Evolutionary conservation across 805 yeast species (phyloP).

Genomic region (Myxozyma vanderwaltii): DNA sequence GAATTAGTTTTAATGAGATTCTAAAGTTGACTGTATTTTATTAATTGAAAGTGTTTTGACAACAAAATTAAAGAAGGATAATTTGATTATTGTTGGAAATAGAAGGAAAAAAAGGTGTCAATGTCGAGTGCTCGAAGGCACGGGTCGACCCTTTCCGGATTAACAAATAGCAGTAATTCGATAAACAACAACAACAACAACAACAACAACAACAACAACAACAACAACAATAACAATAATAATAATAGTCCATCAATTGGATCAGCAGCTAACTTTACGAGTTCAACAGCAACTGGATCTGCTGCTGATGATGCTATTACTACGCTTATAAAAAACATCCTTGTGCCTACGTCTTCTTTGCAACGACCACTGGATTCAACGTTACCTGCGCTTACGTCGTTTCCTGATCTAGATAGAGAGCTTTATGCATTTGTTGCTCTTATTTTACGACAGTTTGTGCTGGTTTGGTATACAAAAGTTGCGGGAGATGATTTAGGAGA

Average conservation of each 20-base stretch:
- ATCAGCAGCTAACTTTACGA: neutral
- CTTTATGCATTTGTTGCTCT: conserved; percentile 53
- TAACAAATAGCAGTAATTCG: neutral
- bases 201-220: neutral
- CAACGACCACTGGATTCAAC: conserved; percentile 27
- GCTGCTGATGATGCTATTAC: conserved; percentile 25
- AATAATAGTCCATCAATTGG: neutral
- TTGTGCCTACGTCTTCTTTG: conserved; percentile 29
- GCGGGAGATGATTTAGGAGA: conserved; percentile 43
- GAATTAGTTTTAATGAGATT: neutral
- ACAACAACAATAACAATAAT: neutral
- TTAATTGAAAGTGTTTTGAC: neutral
- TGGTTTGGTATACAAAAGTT: conserved; percentile 50
- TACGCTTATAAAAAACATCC: conserved; percentile 27
- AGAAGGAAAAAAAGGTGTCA: no score
- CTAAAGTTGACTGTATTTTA: neutral
- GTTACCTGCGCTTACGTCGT: conserved; percentile 32
- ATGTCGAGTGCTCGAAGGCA: conserved; percentile 23
- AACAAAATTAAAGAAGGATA: no score
- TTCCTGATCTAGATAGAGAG: conserved; percentile 47
- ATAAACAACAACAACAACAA: neutral
- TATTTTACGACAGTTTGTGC: conserved; percentile 51
- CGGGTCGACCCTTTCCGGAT: conserved; percentile 5
- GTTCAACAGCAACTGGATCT: conserved; percentile 3
- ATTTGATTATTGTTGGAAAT: no score